Evolutionary conservation across 192 early-diverging fungal species (phyloP).

Genomic region (Linnemannia zychae): DNA sequence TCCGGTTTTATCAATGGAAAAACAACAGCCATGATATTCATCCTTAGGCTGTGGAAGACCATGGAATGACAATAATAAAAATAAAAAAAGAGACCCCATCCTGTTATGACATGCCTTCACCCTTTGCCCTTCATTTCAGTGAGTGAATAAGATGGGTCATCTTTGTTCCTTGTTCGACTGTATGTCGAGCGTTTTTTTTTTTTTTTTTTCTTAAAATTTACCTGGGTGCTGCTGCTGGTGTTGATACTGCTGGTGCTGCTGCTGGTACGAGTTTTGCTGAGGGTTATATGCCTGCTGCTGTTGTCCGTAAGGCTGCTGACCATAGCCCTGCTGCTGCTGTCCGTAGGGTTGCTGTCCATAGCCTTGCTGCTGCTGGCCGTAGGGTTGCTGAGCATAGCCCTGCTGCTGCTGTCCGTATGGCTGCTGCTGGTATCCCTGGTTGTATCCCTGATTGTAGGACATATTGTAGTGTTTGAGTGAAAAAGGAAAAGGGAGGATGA

Average conservation of each 20-base stretch:
- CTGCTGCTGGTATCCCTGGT: conserved; percentile 32
- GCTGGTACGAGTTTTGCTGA: conserved; percentile 6
- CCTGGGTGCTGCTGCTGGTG: conserved; percentile 7
- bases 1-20: neutral
- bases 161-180: neutral
- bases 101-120: neutral
- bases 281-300: conserved; percentile 20
- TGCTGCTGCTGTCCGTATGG: too few species aligned
- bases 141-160: neutral
- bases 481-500: neutral
- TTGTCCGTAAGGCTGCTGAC: neutral
- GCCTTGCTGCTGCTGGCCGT: conserved; percentile 18
- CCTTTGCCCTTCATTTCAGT: neutral
- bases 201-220: neutral
- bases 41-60: neutral
- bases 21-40: neutral
- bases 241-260: neutral
- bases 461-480: neutral
- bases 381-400: neutral
- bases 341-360: conserved; percentile 20
- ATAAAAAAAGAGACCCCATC: neutral
- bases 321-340: conserved; percentile 20
- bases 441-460: conserved; percentile 45
- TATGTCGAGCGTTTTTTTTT: neutral
- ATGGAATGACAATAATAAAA: neutral